These are phyloP conservation scores for Sclerotiophoma versabilis DNA, from an alignment of 2,329 filamentous ascomycete species.

Conservation along the genomic window DNA sequence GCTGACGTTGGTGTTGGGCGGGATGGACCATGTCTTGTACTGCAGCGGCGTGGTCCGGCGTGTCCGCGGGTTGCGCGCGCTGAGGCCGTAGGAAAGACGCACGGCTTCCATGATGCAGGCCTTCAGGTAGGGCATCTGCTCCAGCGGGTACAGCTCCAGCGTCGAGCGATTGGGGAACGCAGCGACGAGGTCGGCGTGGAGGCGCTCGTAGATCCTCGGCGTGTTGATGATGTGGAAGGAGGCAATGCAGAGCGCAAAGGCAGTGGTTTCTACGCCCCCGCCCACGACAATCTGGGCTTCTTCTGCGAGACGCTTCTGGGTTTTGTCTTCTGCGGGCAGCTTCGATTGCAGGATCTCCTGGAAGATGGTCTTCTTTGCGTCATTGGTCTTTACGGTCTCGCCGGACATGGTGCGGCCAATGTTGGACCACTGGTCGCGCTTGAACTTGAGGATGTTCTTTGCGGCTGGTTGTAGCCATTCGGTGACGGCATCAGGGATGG, in stretches of 20 bases:
- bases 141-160: conserved; percentile 33
- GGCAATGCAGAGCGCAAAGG: conserved; percentile 40
- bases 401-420: conserved; percentile 38
- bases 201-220: conserved; percentile 37
- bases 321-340: conserved; percentile 47
- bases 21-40: conserved; percentile 42
- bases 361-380: conserved; percentile 45
- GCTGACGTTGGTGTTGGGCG: conserved; percentile 46
- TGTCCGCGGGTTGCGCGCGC: conserved; percentile 49
- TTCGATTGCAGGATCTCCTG: conserved; percentile 42
- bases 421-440: conserved; percentile 35
- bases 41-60: conserved; percentile 24
- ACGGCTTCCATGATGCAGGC: conserved; percentile 42
- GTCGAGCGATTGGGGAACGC: conserved; percentile 35
- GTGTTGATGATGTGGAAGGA: conserved; percentile 45
- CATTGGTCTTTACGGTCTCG: conserved; percentile 41
- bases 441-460: conserved; percentile 42
- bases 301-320: conserved; percentile 46
- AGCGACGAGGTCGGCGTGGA: conserved; percentile 41
- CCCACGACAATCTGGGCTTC: conserved; percentile 50
- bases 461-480: conserved; percentile 43
- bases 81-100: conserved; percentile 50
- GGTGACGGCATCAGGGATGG: conserved; percentile 39
- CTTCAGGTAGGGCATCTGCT: conserved; percentile 38
- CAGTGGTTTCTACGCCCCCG: conserved; percentile 51